Evolutionary conservation across 73 alveolate genomes (phyloP), one percentile per base, ranked within the genome.

Genomic region (Durusdinium trenchii): DNA sequence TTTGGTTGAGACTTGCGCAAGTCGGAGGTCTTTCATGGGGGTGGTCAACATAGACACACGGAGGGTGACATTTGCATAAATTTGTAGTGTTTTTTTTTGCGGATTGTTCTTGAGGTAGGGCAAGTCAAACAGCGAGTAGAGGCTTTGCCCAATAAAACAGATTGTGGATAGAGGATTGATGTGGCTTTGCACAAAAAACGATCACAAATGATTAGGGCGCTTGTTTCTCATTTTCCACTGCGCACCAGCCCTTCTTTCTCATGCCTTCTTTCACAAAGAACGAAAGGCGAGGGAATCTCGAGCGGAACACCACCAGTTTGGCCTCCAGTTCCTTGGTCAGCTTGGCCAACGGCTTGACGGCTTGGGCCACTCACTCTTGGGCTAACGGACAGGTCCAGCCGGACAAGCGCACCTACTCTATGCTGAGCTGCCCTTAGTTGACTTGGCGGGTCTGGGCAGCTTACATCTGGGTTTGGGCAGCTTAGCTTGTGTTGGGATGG

Each of bases 361-460:
- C 35, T 1, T 28, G 54, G 40, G 18, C 86, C n/a, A 28, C 38
- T 26, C 26, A 36, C 38, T 5, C 30, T 3, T 83, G 76, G 6
- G 30, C 40, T 69, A 6, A 35, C 42, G 82, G 32, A 23, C 46
- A 90, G 96, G 98, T 91, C 23, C 89, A 67, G 60, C 98, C 98
- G 20, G 98, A 91, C 89, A 91, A 91, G 89, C 71, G 98, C 20
- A 91, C 98, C 57, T 91, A 91, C 89, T 91, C 98, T 43, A 91
- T 91, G 98, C 98, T 91, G 98, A 14, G 61, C 5, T 45, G 91
- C 57, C 36, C 87, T 3, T 36, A 45, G 87, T 43, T 40, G 42
- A n/a, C n/a, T 60, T 60, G 73, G 73, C n/a, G 30, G 73, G 73
- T 60, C 30, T 60, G 18, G 73, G 73, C n/a, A n/a, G n/a, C n/a